Evolutionary conservation across 345 rosid genomes (phyloP), one percentile per base, ranked within the genome.

Genomic region (Zanthoxylum bungeanum): DNA sequence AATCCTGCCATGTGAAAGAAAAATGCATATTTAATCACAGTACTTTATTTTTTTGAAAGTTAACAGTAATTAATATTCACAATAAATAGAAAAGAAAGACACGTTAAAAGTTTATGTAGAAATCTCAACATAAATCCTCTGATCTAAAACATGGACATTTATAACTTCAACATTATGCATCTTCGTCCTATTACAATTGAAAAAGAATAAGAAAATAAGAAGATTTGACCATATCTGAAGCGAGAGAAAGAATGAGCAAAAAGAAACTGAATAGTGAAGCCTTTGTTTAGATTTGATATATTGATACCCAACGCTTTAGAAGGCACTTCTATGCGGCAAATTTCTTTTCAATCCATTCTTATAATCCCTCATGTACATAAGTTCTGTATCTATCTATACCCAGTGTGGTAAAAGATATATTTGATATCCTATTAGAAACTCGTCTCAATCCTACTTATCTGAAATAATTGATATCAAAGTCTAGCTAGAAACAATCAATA

Each of bases 1-100:
- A 56, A 64, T 91, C 92, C 98, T 95, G 90, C 37, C 33, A 74
- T 40, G 66, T 34, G 5, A 46, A 14, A 6, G 31, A 59, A 60
- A 69, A 16, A 31, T 57, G 39, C 25, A 44, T 3, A 34, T 10
- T 31, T 30, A 31, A 37, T 22, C n/a, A 28, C 28, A 42, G 5
- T 47, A 27, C 39, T 12, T 31, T n/a, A n/a, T n/a, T n/a, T n/a
- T n/a, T n/a, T n/a, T n/a, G n/a, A n/a, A n/a, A n/a, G n/a, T n/a
- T n/a, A n/a, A n/a, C n/a, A n/a, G n/a, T n/a, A n/a, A n/a, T n/a
- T n/a, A n/a, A n/a, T n/a, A n/a, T n/a, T n/a, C n/a, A n/a, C n/a
- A n/a, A n/a, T n/a, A n/a, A n/a, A n/a, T n/a, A n/a, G n/a, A n/a
- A n/a, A n/a, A n/a, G n/a, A n/a, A n/a, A n/a, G n/a, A n/a, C n/a